Conservation (phyloP, 768 basidiomycete genomes). For the Phanerochaete sordida region DNA sequence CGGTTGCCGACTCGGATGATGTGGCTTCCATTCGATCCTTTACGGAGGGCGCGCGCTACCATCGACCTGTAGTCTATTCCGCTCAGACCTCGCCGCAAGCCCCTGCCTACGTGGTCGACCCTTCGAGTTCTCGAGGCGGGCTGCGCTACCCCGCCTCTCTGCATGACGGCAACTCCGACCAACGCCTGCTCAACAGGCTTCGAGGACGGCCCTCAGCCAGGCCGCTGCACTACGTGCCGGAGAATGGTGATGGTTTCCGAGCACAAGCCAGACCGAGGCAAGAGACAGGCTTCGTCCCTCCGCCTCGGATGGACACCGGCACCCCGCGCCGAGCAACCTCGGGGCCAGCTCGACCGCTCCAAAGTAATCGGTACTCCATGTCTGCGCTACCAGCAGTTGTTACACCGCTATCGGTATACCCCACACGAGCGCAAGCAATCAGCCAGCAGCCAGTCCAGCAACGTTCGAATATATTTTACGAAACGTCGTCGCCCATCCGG, state of each 20-base stretch:
- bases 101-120: conserved; percentile 13
- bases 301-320: conserved; percentile 27
- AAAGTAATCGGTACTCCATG: conserved; percentile 10
- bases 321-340: conserved; percentile 28
- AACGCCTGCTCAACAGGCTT: conserved; percentile 18
- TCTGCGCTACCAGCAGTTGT: conserved; percentile 14
- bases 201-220: conserved; percentile 21
- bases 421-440: conserved; percentile 3
- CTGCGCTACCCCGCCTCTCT: conserved; percentile 11
- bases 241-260: not conserved
- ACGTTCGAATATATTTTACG: conserved; percentile 23
- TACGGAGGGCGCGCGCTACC: conserved; percentile 39
- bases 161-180: conserved; percentile 15
- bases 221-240: conserved; percentile 7
- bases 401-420: conserved; percentile 11
- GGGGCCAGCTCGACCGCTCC: conserved; percentile 25
- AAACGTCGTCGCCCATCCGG: conserved; percentile 19
- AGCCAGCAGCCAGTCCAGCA: conserved; percentile 1
- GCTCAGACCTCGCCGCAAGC: conserved; percentile 1
- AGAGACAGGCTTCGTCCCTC: conserved; percentile 16
- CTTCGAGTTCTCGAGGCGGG: conserved; percentile 10
- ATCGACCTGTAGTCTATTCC: not conserved
- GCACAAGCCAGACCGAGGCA: conserved; percentile 4
- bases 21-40: conserved; percentile 65
- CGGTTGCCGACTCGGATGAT: conserved; percentile 62